Evolutionary conservation across 2,329 filamentous ascomycete species (phyloP).

Genomic region (Fusarium sp.): DNA sequence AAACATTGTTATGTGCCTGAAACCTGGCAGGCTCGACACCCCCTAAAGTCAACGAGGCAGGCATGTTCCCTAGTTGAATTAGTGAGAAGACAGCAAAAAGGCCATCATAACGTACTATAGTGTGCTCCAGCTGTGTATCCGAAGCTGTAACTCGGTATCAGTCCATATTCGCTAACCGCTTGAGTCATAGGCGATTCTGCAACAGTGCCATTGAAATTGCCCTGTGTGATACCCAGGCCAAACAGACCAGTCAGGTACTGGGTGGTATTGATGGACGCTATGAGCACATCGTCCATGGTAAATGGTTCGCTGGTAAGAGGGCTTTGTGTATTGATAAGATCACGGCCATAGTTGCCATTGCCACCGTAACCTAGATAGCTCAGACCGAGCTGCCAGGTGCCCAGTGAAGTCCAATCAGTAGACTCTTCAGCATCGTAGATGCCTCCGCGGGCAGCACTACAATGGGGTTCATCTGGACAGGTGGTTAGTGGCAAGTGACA

Average conservation of each 20-base stretch:
- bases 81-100: conserved; percentile 6
- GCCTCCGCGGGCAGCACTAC: conserved; percentile 67
- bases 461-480: conserved; percentile 60
- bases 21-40: conserved; percentile 75
- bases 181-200: conserved; percentile 65
- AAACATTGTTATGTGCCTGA: conserved; percentile 68
- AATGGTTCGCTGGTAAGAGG: conserved; percentile 52
- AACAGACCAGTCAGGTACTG: conserved; percentile 65
- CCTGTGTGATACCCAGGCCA: conserved; percentile 66
- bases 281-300: conserved; percentile 58
- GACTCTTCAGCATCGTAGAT: conserved; percentile 67
- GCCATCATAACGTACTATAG: conserved; percentile 65
- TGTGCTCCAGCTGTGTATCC: conserved; percentile 81
- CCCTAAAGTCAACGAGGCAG: conserved; percentile 73
- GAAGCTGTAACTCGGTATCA: conserved; percentile 78
- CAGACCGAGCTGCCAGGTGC: conserved; percentile 69
- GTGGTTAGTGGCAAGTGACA: conserved; percentile 25
- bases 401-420: conserved; percentile 67
- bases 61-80: conserved; percentile 49
- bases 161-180: conserved; percentile 67
- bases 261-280: conserved; percentile 66
- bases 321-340: conserved; percentile 58
- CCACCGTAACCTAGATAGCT: conserved; percentile 67
- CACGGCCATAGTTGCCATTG: conserved; percentile 73
- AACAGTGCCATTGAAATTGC: conserved; percentile 61